A percentile compares a stretch with the other conserved stretches of the same genome.
Conservation (phyloP, 1,284 basidiomycete species). For the Trametes polyzona region DNA sequence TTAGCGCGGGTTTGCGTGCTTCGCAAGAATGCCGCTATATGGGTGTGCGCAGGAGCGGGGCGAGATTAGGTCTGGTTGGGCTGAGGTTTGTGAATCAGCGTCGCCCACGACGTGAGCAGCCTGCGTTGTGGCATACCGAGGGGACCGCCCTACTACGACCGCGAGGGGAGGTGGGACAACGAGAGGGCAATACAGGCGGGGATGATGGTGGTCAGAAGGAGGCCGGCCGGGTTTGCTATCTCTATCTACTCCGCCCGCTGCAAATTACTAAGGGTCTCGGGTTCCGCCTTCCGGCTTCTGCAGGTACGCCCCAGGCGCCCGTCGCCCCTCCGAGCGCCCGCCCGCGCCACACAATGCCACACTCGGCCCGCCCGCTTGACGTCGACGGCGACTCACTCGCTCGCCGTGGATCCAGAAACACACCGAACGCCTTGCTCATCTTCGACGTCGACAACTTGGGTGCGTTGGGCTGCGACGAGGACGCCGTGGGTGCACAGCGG, state of each 20-base stretch:
- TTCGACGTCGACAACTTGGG: neutral
- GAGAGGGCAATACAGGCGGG: slow-evolving; percentile 1
- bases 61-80: neutral
- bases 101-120: neutral
- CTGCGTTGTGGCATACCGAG: slow-evolving; percentile 15
- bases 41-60: neutral
- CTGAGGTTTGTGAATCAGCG: neutral
- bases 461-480: neutral
- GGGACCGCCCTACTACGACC: neutral
- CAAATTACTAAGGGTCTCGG: slow-evolving; percentile 15
- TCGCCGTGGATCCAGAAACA: neutral
- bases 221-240: slow-evolving; percentile 12
- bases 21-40: slow-evolving; percentile 2
- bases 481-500: neutral
- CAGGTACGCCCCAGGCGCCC: slow-evolving; percentile 5
- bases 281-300: slow-evolving; percentile 13
- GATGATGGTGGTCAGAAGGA: slow-evolving; percentile 22
- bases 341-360: slow-evolving; percentile 2
- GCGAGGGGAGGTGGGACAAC: neutral
- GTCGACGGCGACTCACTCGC: neutral
- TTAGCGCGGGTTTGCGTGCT: slow-evolving; percentile 18
- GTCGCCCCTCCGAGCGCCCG: neutral
- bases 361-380: neutral
- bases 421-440: neutral
- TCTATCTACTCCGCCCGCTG: slow-evolving; percentile 22